Conservation (phyloP, 1,139 yeast genomes). For the Suhomyces bribrorum region DNA sequence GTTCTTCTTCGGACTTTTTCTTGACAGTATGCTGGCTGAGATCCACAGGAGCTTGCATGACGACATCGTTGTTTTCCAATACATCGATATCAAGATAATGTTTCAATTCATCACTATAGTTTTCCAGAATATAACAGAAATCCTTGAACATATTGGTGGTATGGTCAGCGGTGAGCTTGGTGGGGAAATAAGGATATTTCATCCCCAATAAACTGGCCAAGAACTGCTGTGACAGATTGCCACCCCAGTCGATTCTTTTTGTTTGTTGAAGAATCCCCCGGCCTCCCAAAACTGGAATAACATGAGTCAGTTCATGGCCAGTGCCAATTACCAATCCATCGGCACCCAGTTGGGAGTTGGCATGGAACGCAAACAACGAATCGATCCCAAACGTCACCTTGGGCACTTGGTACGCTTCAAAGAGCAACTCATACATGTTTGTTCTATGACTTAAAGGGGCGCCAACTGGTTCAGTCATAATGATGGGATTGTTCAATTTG, state of each 20-base stretch:
- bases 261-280: slow-evolving; percentile 65
- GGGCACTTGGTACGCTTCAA: slow-evolving; percentile 78
- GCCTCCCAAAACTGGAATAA: slow-evolving; percentile 77
- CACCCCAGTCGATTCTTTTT: slow-evolving; percentile 92
- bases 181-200: slow-evolving; percentile 91
- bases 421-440: slow-evolving; percentile 75
- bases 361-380: slow-evolving; percentile 71
- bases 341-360: slow-evolving; percentile 35
- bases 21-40: slow-evolving; percentile 53
- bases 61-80: slow-evolving; percentile 67
- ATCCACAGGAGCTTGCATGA: slow-evolving; percentile 76
- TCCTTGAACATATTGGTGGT: slow-evolving; percentile 69
- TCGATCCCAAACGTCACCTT: slow-evolving; percentile 81
- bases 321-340: slow-evolving; percentile 77
- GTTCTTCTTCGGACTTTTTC: slow-evolving; percentile 81
- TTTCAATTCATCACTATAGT: slow-evolving; percentile 66
- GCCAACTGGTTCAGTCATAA: slow-evolving; percentile 79
- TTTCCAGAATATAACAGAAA: slow-evolving; percentile 72
- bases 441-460: slow-evolving; percentile 69
- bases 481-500: slow-evolving; percentile 70
- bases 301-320: slow-evolving; percentile 80
- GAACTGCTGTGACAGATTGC: slow-evolving; percentile 67
- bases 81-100: slow-evolving; percentile 59
- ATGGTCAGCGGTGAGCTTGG: slow-evolving; percentile 64
- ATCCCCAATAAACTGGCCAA: slow-evolving; percentile 64